Percentiles rank a stretch among this genome's conserved stretches.
These are phyloP conservation scores for Suhomyces chickasaworum DNA, from an alignment of 1,139 yeast species.

Conservation along the genomic window DNA sequence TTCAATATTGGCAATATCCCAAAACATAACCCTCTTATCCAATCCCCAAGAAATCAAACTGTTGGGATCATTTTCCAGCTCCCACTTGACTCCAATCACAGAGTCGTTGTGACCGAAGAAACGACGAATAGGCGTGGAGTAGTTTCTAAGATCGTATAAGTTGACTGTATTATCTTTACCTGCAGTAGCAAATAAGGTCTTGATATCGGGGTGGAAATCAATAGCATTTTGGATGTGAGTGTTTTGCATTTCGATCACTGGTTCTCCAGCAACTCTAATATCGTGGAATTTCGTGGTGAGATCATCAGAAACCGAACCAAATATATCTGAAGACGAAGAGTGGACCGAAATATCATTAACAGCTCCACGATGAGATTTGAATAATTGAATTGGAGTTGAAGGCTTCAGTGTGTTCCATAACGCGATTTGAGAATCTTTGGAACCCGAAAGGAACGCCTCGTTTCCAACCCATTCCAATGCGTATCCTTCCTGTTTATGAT, in stretches of 20 bases:
- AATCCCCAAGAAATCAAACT: conserved; percentile 49
- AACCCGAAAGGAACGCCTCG: conserved; percentile 59
- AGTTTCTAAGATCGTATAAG: conserved; percentile 54
- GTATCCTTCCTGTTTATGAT: conserved; percentile 68
- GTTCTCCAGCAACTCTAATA: conserved; percentile 48
- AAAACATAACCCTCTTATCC: conserved; percentile 51
- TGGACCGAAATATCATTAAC: conserved; percentile 64
- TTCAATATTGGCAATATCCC: conserved; percentile 52
- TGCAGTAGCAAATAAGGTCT: conserved; percentile 52
- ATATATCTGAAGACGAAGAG: conserved; percentile 43
- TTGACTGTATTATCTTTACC: conserved; percentile 55
- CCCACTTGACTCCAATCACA: conserved; percentile 45
- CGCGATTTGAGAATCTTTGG: conserved; percentile 67
- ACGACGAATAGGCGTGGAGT: conserved; percentile 47
- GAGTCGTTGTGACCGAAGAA: conserved; percentile 53
- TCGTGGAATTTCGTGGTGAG: conserved; percentile 68
- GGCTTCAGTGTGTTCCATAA: conserved; percentile 62
- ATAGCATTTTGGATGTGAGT: conserved; percentile 52
- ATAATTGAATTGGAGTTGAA: conserved; percentile 45
- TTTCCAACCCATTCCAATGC: conserved; percentile 66
- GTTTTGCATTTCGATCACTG: conserved; percentile 46
- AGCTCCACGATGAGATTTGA: conserved; percentile 50
- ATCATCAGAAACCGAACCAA: conserved; percentile 79
- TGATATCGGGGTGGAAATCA: conserved; percentile 49
- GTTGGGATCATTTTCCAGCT: conserved; percentile 34